phyloP scores from a whole-genome alignment of 108 stramenopile genomes.

The Schizochytrium sp. region DNA sequence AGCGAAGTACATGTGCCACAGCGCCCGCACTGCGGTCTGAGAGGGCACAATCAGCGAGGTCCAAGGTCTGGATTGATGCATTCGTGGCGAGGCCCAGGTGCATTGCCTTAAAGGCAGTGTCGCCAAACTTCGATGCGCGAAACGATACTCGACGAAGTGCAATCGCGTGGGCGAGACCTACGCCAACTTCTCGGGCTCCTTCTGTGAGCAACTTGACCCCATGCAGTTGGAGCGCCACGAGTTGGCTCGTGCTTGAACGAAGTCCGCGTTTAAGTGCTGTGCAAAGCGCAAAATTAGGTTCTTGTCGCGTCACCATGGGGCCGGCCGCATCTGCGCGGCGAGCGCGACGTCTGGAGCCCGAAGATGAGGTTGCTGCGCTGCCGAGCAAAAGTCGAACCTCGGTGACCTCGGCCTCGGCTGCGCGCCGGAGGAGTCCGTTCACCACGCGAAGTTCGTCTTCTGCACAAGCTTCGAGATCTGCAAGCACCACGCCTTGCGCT shows the following conservation, averaged over 20 bases:
- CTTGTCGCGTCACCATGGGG: neutral
- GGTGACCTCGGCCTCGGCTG: neutral
- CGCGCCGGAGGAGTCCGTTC: neutral
- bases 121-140: neutral
- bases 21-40: neutral
- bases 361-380: neutral
- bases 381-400: neutral
- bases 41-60: neutral
- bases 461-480: neutral
- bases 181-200: neutral
- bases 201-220: neutral
- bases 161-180: neutral
- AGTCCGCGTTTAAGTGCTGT: neutral
- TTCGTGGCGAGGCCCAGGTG: neutral
- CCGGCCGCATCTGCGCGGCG: neutral
- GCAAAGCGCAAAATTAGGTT: neutral
- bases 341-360: neutral
- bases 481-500: neutral
- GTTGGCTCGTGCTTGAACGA: neutral
- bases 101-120: neutral
- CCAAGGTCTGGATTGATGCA: neutral
- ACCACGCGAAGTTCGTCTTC: neutral
- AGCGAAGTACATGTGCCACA: neutral
- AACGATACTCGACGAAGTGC: neutral
- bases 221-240: neutral